Conservation (phyloP, 1,284 basidiomycete species). For the Cutaneotrichosporon spelunceum region DNA sequence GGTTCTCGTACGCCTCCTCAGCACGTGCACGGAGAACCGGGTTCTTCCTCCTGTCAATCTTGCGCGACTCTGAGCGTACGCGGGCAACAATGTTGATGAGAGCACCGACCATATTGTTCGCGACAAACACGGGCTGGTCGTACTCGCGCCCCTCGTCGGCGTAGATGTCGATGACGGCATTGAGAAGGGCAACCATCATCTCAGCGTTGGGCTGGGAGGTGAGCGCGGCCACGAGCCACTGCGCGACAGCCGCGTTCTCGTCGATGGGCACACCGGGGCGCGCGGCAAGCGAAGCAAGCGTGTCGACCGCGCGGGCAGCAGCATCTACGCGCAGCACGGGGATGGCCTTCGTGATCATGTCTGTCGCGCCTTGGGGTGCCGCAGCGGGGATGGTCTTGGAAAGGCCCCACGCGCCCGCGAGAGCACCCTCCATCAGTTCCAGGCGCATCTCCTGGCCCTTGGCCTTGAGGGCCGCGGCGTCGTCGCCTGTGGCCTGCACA, state of each 20-base stretch:
- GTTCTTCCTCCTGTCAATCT: slow-evolving; percentile 56
- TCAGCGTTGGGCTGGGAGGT: slow-evolving; percentile 60
- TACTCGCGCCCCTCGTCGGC: slow-evolving; percentile 82
- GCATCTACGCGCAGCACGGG: slow-evolving; percentile 58
- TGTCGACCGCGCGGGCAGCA: slow-evolving; percentile 73
- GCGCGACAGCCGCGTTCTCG: slow-evolving; percentile 56
- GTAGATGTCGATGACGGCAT: slow-evolving; percentile 89
- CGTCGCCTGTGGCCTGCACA: slow-evolving; percentile 54
- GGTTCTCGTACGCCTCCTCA: slow-evolving; percentile 65
- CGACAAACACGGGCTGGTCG: slow-evolving; percentile 72
- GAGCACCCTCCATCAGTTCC: slow-evolving; percentile 48
- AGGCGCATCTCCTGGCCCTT: slow-evolving; percentile 50
- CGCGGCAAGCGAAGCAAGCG: slow-evolving; percentile 75
- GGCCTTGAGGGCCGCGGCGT: slow-evolving; percentile 34
- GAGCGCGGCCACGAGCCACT: slow-evolving; percentile 44
- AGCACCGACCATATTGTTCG: slow-evolving; percentile 58
- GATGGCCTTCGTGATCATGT: slow-evolving; percentile 65
- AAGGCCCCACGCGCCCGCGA: slow-evolving; percentile 53
- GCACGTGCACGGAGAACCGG: slow-evolving; percentile 51
- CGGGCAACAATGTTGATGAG: slow-evolving; percentile 60
- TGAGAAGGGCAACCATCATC: slow-evolving; percentile 72
- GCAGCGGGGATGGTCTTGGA: slow-evolving; percentile 31
- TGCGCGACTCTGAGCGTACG: slow-evolving; percentile 60
- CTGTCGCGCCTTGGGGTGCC: slow-evolving; percentile 56
- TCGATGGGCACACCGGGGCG: slow-evolving; percentile 60